phyloP scores from a whole-genome alignment of 208 protist species.

The Phytomonas serpens region DNA sequence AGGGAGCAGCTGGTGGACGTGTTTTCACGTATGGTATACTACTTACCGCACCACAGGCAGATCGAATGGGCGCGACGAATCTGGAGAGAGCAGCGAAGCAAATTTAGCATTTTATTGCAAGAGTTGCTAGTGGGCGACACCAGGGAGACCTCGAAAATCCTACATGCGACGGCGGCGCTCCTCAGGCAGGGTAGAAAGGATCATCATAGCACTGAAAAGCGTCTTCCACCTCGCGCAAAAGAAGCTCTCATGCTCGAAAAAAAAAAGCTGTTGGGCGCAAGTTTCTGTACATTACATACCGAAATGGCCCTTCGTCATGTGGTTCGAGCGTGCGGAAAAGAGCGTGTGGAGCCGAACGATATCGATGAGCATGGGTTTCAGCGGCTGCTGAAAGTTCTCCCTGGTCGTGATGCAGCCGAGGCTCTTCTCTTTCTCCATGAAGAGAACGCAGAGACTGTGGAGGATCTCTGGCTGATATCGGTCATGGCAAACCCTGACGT shows the following conservation, averaged over 20 bases:
- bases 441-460: neutral
- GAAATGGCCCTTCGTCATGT: constrained; percentile 32
- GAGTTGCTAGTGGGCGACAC: constrained; percentile 32
- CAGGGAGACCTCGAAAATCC: constrained; percentile 14
- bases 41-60: neutral
- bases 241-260: neutral
- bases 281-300: constrained; percentile 42
- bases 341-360: constrained; percentile 29
- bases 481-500: neutral
- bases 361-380: constrained; percentile 64
- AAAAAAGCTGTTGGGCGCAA: constrained; percentile 31
- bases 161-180: constrained; percentile 7
- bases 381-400: constrained; percentile 49
- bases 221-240: neutral
- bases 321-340: constrained; percentile 22
- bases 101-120: constrained; percentile 21
- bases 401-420: neutral
- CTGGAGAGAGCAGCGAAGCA: constrained; percentile 17
- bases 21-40: constrained; percentile 19
- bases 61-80: constrained; percentile 9
- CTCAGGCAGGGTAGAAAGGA: neutral
- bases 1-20: constrained; percentile 6
- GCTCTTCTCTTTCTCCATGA: neutral
- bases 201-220: neutral
- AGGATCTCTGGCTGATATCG: neutral